Conservation (phyloP, 306 rosid species). For the Malus sieversii region DNA sequence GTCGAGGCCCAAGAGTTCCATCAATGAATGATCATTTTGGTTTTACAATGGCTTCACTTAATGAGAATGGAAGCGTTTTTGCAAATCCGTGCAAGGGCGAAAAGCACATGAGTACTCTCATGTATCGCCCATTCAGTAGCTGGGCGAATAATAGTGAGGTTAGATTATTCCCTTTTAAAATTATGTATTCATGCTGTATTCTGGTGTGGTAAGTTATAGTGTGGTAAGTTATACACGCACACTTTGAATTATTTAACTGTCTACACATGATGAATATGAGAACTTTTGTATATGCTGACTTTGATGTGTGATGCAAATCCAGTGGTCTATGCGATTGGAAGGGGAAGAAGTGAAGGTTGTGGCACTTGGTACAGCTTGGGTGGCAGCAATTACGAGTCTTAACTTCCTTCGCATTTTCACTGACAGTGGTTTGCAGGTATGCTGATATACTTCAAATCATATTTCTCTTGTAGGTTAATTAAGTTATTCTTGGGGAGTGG, state of each 20-base stretch:
- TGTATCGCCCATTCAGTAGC: constrained; percentile 92
- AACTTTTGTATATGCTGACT: constrained; percentile 24
- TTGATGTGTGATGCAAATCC: constrained; percentile 16
- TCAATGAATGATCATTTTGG: constrained; percentile 98
- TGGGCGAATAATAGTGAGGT: constrained; percentile 98
- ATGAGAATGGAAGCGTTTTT: constrained; percentile 71
- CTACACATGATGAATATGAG: constrained; percentile 1
- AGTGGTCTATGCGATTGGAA: constrained; percentile 99
- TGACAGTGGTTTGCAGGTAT: constrained; percentile 88
- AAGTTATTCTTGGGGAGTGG: background rate
- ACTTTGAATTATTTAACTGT: background rate
- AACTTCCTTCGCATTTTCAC: constrained; percentile 88
- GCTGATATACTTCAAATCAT: background rate
- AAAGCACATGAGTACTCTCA: constrained; percentile 83
- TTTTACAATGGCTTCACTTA: constrained; percentile 88
- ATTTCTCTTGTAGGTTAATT: background rate
- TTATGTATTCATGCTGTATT: background rate
- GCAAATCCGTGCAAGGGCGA: constrained; percentile 97
- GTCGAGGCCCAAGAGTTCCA: constrained; percentile 83
- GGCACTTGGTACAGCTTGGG: constrained; percentile 81
- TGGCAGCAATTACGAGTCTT: constrained; percentile 83
- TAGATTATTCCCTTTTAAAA: constrained; percentile 16
- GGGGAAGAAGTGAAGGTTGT: constrained; percentile 92
- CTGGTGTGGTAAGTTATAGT: constrained; percentile 1
- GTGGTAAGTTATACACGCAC: background rate